Conservation (phyloP, 1,139 yeast genomes). For the Pichia sp. region DNA sequence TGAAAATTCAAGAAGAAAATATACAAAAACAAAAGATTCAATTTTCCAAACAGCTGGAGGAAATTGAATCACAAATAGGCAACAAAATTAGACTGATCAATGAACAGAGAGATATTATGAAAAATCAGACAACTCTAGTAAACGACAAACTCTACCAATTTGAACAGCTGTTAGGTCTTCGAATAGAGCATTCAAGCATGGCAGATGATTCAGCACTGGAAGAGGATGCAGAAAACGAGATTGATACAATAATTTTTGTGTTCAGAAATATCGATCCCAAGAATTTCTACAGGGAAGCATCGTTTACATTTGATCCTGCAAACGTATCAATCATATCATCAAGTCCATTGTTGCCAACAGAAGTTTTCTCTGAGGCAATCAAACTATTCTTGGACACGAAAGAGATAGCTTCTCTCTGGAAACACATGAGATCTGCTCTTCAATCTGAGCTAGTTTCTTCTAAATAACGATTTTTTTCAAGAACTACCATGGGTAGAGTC, state of each 20-base stretch:
- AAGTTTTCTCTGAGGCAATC: conserved; percentile 18
- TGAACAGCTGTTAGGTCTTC: conserved; percentile 47
- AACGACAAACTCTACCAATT: conserved; percentile 40
- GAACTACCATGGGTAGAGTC: neutral
- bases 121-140: conserved; percentile 27
- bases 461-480: neutral
- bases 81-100: conserved; percentile 23
- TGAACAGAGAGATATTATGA: conserved; percentile 24
- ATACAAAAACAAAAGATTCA: conserved; percentile 23
- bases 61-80: conserved; percentile 24
- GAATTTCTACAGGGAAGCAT: conserved; percentile 42
- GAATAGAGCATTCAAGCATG: conserved; percentile 32
- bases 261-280: conserved; percentile 48
- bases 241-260: conserved; percentile 37
- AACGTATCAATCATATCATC: conserved; percentile 37
- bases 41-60: conserved; percentile 22
- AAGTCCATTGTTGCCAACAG: conserved; percentile 32
- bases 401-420: conserved; percentile 43
- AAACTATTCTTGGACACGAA: conserved; percentile 37
- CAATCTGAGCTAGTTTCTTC: conserved; percentile 3
- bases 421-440: conserved; percentile 33
- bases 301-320: conserved; percentile 40
- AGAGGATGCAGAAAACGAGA: conserved; percentile 26
- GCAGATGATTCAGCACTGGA: conserved; percentile 3
- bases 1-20: conserved; percentile 28